Conservation (phyloP, 176 grass and related monocot genomes). For the Hyparrhenia diplandra region DNA sequence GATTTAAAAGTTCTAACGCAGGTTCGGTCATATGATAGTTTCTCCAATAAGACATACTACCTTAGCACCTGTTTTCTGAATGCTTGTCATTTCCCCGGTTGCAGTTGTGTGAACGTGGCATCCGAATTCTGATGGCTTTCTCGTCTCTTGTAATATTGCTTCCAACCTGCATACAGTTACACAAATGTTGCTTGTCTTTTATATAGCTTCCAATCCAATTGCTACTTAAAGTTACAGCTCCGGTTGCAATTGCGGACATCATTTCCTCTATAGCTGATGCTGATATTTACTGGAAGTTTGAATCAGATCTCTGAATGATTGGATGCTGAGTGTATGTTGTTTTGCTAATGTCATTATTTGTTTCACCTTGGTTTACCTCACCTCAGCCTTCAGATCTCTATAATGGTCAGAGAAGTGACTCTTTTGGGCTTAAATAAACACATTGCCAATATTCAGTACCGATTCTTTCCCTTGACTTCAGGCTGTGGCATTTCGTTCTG, state of each 20-base stretch:
- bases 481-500: too few relatives aligned
- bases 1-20: too few relatives aligned
- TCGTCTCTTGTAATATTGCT: background rate
- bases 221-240: background rate
- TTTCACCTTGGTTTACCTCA: too few relatives aligned
- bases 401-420: too few relatives aligned
- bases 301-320: background rate
- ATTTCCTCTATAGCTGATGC: background rate
- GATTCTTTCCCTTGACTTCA: too few relatives aligned
- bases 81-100: background rate
- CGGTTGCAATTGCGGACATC: background rate
- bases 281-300: background rate
- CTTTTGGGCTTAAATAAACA: too few relatives aligned
- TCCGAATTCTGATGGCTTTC: background rate
- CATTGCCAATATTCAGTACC: too few relatives aligned
- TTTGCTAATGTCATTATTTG: too few relatives aligned
- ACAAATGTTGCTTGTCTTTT: background rate
- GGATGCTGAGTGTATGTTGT: background rate
- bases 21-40: background rate
- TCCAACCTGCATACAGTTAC: background rate
- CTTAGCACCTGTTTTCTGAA: background rate
- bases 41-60: background rate
- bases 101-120: background rate
- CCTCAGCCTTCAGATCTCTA: too few relatives aligned
- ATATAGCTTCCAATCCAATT: background rate